Conservation (phyloP, 1,139 yeast species). For the Lodderomyces theae region DNA sequence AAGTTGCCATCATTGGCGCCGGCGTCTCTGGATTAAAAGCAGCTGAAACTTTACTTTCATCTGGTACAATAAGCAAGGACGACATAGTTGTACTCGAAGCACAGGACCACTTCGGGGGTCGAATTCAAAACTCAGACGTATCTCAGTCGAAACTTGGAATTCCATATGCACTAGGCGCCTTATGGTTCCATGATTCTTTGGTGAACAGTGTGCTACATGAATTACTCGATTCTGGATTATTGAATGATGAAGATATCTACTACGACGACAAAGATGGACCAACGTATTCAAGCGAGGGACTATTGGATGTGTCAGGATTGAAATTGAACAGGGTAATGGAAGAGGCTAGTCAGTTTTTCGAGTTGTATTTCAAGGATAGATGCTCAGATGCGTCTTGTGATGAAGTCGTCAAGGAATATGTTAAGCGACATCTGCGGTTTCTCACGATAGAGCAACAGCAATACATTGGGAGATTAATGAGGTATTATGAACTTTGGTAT, state of each 20-base stretch:
- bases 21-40: conserved; percentile 84
- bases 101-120: conserved; percentile 50
- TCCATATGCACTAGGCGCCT: conserved; percentile 74
- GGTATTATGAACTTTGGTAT: conserved; percentile 73
- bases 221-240: conserved; percentile 18
- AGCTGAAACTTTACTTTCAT: conserved; percentile 52
- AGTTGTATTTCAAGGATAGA: conserved; percentile 38
- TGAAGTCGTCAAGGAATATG: conserved; percentile 45
- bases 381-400: conserved; percentile 50
- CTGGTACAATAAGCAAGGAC: conserved; percentile 28
- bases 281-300: neutral
- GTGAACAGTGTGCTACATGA: conserved; percentile 48
- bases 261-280: conserved; percentile 42
- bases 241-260: conserved; percentile 19
- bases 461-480: conserved; percentile 48
- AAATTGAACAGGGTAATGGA: conserved; percentile 5
- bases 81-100: conserved; percentile 50
- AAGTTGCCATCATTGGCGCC: conserved; percentile 59
- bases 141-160: conserved; percentile 31
- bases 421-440: conserved; percentile 44
- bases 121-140: conserved; percentile 34
- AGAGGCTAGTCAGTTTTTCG: conserved; percentile 1
- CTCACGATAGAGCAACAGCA: conserved; percentile 51
- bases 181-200: conserved; percentile 86
- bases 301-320: conserved; percentile 22